Conservation (phyloP, 2,329 filamentous ascomycete species). For the Alternaria conjuncta region DNA sequence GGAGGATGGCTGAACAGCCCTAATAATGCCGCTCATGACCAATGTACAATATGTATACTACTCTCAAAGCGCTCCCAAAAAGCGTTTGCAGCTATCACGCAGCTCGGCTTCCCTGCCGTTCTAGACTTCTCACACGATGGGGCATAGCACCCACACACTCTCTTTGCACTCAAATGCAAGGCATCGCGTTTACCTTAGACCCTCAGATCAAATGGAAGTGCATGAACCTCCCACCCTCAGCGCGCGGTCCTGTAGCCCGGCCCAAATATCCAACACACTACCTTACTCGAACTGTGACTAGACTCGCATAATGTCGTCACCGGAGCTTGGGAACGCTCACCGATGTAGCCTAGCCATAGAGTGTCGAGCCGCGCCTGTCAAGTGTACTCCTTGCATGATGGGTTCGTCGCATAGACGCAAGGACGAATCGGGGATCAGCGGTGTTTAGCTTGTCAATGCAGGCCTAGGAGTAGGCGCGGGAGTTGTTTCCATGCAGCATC, state of each 20-base stretch:
- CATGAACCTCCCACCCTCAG: slow-evolving; percentile 2
- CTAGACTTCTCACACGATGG: not conserved
- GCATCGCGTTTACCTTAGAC: not conserved
- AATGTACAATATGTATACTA: slow-evolving; percentile 17
- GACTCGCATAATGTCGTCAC: slow-evolving; percentile 19
- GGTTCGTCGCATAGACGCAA: slow-evolving; percentile 7
- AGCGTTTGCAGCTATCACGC: not conserved
- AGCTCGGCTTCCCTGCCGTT: not conserved
- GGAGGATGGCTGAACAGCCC: not conserved
- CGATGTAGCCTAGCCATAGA: not conserved
- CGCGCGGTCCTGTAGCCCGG: not conserved
- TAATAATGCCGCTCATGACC: slow-evolving; percentile 13
- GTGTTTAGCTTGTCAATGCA: not conserved
- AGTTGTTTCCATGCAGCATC: not conserved
- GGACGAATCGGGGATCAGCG: not conserved
- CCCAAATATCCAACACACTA: not conserved
- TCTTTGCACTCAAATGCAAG: not conserved
- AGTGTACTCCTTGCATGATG: slow-evolving; percentile 2
- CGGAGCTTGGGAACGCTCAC: not conserved
- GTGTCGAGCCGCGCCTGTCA: not conserved
- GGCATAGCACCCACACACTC: not conserved
- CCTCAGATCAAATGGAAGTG: not conserved
- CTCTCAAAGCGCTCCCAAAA: not conserved
- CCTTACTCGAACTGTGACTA: not conserved
- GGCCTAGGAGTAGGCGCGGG: not conserved